Conservation (phyloP, 345 rosid genomes). For the Populus ilicifolia region DNA sequence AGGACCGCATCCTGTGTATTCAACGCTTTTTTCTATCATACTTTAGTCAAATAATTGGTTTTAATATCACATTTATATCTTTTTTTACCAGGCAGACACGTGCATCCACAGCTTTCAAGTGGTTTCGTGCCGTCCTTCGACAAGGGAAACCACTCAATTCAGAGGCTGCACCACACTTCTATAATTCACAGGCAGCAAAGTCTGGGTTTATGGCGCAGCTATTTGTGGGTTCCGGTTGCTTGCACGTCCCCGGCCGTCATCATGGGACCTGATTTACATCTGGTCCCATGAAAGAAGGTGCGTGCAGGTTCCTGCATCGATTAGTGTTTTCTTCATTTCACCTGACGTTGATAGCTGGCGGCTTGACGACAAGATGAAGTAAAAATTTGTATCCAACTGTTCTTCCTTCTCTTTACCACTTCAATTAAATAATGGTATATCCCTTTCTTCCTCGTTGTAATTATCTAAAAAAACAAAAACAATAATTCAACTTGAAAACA, state of each 20-base stretch:
- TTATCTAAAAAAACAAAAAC: no score
- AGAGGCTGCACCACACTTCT: not conserved
- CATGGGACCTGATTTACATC: not conserved
- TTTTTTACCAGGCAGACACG: not conserved
- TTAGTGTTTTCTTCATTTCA: not conserved
- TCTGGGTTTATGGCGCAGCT: no score
- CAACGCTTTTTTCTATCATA: not conserved
- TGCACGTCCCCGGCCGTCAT: not conserved
- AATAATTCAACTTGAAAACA: no score
- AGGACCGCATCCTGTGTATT: not conserved
- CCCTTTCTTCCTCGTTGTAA: no score
- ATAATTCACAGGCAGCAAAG: no score
- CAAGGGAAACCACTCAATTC: not conserved
- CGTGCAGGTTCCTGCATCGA: not conserved
- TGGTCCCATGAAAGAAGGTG: not conserved
- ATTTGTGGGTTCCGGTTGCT: no score
- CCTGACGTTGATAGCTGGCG: not conserved
- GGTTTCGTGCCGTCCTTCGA: not conserved
- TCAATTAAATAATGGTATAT: not conserved
- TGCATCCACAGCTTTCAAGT: not conserved
- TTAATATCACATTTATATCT: not conserved
- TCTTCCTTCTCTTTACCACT: no score
- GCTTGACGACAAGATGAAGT: no score
- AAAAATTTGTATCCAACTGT: no score
- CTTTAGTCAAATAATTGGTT: not conserved